phyloP scores from a whole-genome alignment of 768 basidiomycete species.

The Leucocoprinus sp. region DNA sequence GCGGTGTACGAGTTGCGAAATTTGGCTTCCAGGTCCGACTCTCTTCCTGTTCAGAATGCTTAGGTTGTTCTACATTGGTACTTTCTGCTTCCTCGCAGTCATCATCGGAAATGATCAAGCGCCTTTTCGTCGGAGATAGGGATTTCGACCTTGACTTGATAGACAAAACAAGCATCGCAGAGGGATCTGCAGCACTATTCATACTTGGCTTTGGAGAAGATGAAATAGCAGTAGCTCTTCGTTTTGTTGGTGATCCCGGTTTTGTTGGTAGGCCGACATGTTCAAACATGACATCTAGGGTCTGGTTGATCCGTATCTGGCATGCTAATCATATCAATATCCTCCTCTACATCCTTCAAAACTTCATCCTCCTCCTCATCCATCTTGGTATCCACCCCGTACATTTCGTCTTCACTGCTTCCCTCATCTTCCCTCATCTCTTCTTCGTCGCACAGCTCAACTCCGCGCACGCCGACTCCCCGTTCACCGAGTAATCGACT shows the following conservation, averaged over 20 bases:
- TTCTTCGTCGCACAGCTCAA: conserved; percentile 19
- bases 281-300: not conserved
- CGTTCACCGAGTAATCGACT: conserved; percentile 34
- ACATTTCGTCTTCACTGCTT: conserved; percentile 10
- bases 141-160: not conserved
- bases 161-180: not conserved
- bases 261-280: not conserved
- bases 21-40: too few relatives aligned
- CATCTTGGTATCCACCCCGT: not conserved
- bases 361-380: not conserved
- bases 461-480: conserved; percentile 26
- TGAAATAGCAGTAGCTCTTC: not conserved
- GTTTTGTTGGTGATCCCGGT: not conserved
- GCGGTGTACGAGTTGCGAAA: too few relatives aligned
- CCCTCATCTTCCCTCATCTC: conserved; percentile 15
- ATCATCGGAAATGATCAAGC: not conserved
- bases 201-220: not conserved
- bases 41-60: not conserved
- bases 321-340: conserved; percentile 9
- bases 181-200: not conserved
- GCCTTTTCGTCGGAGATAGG: not conserved
- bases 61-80: not conserved
- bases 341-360: not conserved
- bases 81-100: not conserved
- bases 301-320: conserved; percentile 4